Conservation (phyloP, 768 basidiomycete genomes). For the Tylopilus felleus region DNA sequence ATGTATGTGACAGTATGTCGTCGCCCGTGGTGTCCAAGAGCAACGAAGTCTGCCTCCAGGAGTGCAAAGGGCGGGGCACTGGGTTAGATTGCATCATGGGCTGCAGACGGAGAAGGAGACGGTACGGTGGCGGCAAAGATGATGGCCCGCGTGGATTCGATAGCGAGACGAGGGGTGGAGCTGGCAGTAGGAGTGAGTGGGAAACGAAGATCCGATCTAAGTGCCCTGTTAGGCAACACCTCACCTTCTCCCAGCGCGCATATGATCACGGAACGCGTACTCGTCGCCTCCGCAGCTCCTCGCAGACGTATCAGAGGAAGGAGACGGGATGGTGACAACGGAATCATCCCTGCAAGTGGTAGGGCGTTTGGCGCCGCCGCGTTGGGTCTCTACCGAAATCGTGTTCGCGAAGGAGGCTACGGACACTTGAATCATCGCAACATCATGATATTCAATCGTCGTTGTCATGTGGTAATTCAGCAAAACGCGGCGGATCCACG, state of each 20-base stretch:
- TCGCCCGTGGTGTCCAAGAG: too few relatives aligned
- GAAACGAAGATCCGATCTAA: constrained; percentile 55
- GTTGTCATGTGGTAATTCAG: constrained; percentile 7
- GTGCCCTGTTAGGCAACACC: constrained; percentile 40
- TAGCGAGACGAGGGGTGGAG: too few relatives aligned
- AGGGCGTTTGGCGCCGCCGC: constrained; percentile 60
- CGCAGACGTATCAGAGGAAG: constrained; percentile 42
- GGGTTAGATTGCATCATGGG: too few relatives aligned
- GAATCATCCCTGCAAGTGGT: constrained; percentile 20
- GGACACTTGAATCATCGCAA: constrained; percentile 41
- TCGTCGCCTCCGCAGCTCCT: constrained; percentile 32
- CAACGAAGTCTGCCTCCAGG: too few relatives aligned
- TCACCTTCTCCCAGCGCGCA: constrained; percentile 22
- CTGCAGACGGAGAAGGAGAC: too few relatives aligned
- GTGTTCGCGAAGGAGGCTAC: constrained; percentile 47
- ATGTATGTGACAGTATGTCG: too few relatives aligned
- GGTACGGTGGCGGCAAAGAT: too few relatives aligned
- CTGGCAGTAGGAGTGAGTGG: too few relatives aligned
- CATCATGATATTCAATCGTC: constrained; percentile 16
- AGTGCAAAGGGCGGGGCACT: too few relatives aligned
- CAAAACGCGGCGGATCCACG: constrained; percentile 27
- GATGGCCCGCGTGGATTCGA: too few relatives aligned
- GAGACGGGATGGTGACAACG: constrained; percentile 25
- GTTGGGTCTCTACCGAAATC: constrained; percentile 55
- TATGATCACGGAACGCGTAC: constrained; percentile 41